A percentile compares a stretch with the other conserved stretches of the same genome.
Conservation (phyloP, 768 basidiomycete species). For the Rhodotorula paludigena region DNA sequence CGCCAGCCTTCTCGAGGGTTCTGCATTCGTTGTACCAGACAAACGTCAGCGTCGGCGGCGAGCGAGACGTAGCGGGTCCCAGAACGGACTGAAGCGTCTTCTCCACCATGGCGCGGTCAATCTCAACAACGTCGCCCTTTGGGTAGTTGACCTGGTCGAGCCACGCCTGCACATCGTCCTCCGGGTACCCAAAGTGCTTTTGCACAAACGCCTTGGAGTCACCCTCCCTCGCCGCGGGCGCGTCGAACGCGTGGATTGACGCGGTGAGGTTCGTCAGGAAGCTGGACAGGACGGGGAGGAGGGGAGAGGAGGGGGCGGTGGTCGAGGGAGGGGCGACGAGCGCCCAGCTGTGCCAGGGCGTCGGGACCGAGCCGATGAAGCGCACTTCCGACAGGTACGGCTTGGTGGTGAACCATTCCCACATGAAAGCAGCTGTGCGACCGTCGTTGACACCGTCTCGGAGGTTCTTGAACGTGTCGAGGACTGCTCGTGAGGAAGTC, state of each 20-base stretch:
- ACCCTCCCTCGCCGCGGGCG: conserved; percentile 53
- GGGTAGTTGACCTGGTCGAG: conserved; percentile 40
- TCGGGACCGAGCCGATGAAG: conserved; percentile 52
- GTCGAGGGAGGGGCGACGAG: conserved; percentile 56
- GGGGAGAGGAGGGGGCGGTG: conserved; percentile 14
- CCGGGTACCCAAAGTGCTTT: conserved; percentile 70
- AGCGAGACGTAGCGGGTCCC: no score
- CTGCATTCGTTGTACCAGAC: background rate
- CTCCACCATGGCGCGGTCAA: conserved; percentile 33
- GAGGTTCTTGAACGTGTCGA: conserved; percentile 68
- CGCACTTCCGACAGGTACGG: conserved; percentile 31
- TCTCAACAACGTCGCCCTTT: conserved; percentile 23
- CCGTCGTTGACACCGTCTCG: conserved; percentile 83
- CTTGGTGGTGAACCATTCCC: conserved; percentile 64
- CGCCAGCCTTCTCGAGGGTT: conserved; percentile 40
- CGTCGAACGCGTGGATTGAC: conserved; percentile 62
- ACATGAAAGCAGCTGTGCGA: conserved; percentile 69
- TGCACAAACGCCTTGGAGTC: conserved; percentile 71
- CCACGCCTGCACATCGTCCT: conserved; percentile 67
- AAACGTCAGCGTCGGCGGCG: no score
- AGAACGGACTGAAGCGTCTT: conserved; percentile 35
- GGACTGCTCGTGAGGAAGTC: conserved; percentile 53
- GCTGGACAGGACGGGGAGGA: conserved; percentile 44
- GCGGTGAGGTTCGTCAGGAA: conserved; percentile 65
- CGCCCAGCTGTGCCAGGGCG: conserved; percentile 96